A percentile compares a stretch with the other conserved stretches of the same genome.
Conservation (phyloP, 2,329 filamentous ascomycete genomes). For the Teratosphaeria destructans region DNA sequence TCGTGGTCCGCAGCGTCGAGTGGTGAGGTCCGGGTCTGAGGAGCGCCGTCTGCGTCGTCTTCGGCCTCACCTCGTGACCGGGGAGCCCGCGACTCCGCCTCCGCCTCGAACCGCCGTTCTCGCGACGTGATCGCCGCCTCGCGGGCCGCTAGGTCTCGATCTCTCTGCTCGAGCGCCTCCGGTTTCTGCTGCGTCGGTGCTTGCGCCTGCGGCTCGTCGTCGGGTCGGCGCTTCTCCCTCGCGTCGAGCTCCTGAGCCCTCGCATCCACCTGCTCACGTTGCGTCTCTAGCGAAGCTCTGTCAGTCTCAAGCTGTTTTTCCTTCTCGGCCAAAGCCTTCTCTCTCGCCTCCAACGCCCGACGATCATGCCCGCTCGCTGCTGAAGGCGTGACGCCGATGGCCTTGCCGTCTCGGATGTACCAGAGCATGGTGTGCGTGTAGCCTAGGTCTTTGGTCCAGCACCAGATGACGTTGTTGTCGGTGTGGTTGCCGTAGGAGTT, state of each 20-base stretch:
- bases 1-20: not conserved
- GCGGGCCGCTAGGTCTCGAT: not conserved
- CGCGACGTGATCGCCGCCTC: not conserved
- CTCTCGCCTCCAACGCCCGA: not conserved
- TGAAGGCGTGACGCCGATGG: not conserved
- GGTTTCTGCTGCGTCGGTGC: not conserved
- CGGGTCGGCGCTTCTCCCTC: not conserved
- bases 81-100: not conserved
- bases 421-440: slow-evolving; percentile 1
- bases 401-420: not conserved
- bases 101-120: not conserved
- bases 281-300: not conserved
- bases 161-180: not conserved
- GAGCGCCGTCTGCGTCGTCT: not conserved
- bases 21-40: not conserved
- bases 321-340: not conserved
- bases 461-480: not conserved
- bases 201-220: not conserved
- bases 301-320: not conserved
- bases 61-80: not conserved
- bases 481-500: not conserved
- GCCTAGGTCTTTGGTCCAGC: not conserved
- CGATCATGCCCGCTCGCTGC: not conserved
- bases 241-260: not conserved
- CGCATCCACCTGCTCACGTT: not conserved